A percentile compares a stretch with the other conserved stretches of the same genome.
Evolutionary conservation across 1,284 basidiomycete genomes (phyloP).

Genomic region (Laetiporus sulphureus): DNA sequence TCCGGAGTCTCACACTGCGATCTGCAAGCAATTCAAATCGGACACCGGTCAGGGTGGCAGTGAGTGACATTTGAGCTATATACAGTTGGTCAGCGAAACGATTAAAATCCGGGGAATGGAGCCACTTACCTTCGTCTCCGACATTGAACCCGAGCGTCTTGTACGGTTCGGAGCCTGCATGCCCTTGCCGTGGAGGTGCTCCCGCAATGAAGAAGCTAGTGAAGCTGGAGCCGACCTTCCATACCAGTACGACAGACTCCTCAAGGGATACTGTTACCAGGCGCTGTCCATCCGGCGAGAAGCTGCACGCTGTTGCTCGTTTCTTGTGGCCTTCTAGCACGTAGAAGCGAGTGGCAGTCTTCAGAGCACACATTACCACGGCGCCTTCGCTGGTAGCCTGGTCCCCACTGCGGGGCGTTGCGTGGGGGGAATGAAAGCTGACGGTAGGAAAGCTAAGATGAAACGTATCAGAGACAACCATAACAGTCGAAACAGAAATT

Average conservation of each 20-base stretch:
- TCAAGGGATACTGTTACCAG: conserved; percentile 85
- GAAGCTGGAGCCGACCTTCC: conserved; percentile 87
- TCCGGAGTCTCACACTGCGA: conserved; percentile 75
- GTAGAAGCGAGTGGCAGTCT: conserved; percentile 91
- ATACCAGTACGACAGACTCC: conserved; percentile 77
- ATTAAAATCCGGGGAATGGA: neutral
- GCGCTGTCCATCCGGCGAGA: conserved; percentile 89
- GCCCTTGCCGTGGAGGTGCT: conserved; percentile 85
- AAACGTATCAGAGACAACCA: neutral
- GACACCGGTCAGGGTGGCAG: conserved; percentile 68
- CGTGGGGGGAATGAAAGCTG: conserved; percentile 82
- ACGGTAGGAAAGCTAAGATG: conserved; percentile 85
- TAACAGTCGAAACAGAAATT: conserved; percentile 20
- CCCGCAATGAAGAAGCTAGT: conserved; percentile 88
- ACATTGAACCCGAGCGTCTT: conserved; percentile 78
- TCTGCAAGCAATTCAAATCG: conserved; percentile 80
- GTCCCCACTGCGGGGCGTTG: conserved; percentile 89
- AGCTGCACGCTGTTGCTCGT: conserved; percentile 74
- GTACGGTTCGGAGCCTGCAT: conserved; percentile 75
- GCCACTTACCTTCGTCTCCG: conserved; percentile 48
- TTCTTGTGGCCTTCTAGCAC: conserved; percentile 89
- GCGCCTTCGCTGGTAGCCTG: conserved; percentile 93
- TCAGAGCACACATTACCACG: conserved; percentile 94
- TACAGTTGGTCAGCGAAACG: neutral
- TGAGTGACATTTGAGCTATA: conserved; percentile 62